Evolutionary conservation across 2,329 filamentous ascomycete genomes (phyloP).

Genomic region (Hypoxylon sp.): DNA sequence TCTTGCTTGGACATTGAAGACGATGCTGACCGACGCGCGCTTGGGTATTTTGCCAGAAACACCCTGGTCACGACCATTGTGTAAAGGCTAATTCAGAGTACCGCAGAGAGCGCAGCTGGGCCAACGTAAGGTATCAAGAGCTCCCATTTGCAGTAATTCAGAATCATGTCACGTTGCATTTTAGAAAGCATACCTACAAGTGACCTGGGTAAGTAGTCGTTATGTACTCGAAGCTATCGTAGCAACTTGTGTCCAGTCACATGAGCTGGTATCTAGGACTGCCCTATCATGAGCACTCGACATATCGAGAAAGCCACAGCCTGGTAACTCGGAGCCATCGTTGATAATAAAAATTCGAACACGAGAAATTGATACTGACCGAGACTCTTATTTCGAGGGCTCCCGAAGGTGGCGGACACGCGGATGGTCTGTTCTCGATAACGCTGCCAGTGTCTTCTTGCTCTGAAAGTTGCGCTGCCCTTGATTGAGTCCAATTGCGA

Average conservation of each 20-base stretch:
- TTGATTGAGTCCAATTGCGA: neutral
- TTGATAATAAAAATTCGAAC: neutral
- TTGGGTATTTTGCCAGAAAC: constrained; percentile 34
- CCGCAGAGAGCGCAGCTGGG: neutral
- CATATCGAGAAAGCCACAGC: neutral
- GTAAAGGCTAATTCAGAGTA: constrained; percentile 21
- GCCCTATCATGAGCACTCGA: neutral
- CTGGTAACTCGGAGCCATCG: neutral
- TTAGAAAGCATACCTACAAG: neutral
- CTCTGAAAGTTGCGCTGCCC: neutral
- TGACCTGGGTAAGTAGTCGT: neutral
- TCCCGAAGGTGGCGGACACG: neutral
- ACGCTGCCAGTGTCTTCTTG: too few relatives aligned
- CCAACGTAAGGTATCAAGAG: neutral
- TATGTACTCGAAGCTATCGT: neutral
- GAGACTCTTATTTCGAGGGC: neutral
- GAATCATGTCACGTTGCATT: constrained; percentile 29
- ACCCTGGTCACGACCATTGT: constrained; percentile 8
- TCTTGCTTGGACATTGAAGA: neutral
- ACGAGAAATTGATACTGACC: neutral
- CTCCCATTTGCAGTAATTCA: neutral
- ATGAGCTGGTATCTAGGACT: neutral
- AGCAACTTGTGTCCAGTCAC: neutral
- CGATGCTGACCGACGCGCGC: constrained; percentile 8
- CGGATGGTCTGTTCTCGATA: neutral